Evolutionary conservation across 139 green algal genomes (phyloP).

Genomic region (Desmodesmus armatus): DNA sequence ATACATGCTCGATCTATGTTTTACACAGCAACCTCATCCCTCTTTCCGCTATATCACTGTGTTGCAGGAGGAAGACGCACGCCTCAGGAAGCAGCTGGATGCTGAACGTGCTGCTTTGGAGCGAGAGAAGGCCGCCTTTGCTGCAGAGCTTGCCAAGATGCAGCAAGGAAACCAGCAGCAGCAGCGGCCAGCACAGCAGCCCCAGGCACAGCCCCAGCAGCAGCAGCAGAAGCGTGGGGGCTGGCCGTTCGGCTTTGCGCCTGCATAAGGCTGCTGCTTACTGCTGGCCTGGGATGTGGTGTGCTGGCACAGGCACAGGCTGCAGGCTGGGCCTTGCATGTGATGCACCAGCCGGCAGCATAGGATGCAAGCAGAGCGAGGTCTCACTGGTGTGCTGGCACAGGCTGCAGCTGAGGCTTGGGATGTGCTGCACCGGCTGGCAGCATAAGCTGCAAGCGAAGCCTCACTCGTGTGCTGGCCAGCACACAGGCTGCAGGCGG

Average conservation of each 20-base stretch:
- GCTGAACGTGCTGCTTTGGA: constrained; percentile 34
- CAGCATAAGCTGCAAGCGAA: too few relatives aligned
- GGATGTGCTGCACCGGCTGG: too few relatives aligned
- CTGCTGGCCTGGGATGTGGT: not conserved
- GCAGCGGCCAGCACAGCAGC: not conserved
- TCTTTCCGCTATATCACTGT: not conserved
- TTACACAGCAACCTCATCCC: not conserved
- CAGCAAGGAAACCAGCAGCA: not conserved
- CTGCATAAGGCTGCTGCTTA: too few relatives aligned
- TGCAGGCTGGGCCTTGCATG: too few relatives aligned
- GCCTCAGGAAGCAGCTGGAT: not conserved
- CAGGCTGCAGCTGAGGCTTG: too few relatives aligned
- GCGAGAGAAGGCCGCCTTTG: constrained; percentile 6
- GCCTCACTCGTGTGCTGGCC: too few relatives aligned
- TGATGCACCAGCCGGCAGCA: too few relatives aligned
- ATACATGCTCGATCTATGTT: not conserved
- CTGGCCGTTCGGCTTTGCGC: not conserved
- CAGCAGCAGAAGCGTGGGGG: not conserved
- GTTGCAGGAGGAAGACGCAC: not conserved
- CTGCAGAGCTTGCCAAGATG: constrained; percentile 8
- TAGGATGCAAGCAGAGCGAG: too few relatives aligned
- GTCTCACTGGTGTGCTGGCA: too few relatives aligned
- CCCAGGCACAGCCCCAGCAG: not conserved
- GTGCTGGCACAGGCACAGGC: not conserved
- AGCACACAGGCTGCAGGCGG: too few relatives aligned